Conservation (phyloP, 768 basidiomycete genomes). For the Podaxis pistillaris region DNA sequence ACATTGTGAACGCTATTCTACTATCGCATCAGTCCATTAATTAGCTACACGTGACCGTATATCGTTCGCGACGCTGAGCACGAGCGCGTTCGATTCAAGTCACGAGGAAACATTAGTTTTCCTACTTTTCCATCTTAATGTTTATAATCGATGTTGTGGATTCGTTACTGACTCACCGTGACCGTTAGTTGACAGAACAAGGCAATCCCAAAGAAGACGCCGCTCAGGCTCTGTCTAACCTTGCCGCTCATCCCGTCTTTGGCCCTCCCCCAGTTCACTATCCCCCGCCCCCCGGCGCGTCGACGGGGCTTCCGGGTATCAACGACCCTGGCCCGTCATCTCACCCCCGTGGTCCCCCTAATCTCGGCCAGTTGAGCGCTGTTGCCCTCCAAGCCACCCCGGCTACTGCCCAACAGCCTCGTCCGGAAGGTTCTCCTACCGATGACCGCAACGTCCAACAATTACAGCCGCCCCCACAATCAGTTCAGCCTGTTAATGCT, state of each 20-base stretch:
- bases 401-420: conserved; percentile 22
- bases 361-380: conserved; percentile 56
- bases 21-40: conserved; percentile 22
- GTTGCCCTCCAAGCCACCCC: conserved; percentile 48
- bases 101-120: conserved; percentile 15
- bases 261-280: conserved; percentile 31
- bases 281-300: conserved; percentile 27
- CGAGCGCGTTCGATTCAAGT: conserved; percentile 22
- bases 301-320: conserved; percentile 45
- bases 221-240: conserved; percentile 54
- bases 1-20: neutral
- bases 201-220: conserved; percentile 61
- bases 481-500: conserved; percentile 3
- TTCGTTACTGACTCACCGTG: neutral
- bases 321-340: conserved; percentile 73
- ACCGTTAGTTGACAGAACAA: conserved; percentile 34
- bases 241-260: conserved; percentile 41
- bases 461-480: conserved; percentile 12
- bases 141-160: conserved; percentile 9
- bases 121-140: conserved; percentile 13
- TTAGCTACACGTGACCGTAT: conserved; percentile 32
- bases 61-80: conserved; percentile 29
- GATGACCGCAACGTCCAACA: conserved; percentile 11
- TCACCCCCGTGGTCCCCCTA: conserved; percentile 67
- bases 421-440: conserved; percentile 12